Percentiles rank a stretch among this genome's conserved stretches.
phyloP scores from a whole-genome alignment of 768 basidiomycete species.

The Mycena venus region DNA sequence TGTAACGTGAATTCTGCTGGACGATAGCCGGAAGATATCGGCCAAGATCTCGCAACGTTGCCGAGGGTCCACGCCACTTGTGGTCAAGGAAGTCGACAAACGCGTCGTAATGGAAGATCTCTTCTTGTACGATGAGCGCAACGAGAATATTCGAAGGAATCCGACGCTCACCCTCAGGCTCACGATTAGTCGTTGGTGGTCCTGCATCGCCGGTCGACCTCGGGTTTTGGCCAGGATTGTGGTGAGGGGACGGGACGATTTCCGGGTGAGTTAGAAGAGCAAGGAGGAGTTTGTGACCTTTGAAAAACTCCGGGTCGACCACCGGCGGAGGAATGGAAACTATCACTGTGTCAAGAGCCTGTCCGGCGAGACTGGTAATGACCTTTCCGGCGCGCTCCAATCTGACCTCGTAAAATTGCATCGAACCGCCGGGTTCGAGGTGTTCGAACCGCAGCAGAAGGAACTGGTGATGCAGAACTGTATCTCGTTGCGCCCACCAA shows the following conservation, averaged over 20 bases:
- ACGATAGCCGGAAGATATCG: background rate
- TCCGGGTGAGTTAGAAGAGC: background rate
- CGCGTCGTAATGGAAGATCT: background rate
- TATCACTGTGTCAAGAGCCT: background rate
- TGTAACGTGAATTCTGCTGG: background rate
- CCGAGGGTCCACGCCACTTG: background rate
- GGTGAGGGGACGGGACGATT: background rate
- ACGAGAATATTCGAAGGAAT: background rate
- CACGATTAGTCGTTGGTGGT: background rate
- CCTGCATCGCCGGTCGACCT: background rate
- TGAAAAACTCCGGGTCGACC: background rate
- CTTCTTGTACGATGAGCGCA: background rate
- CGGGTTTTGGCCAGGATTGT: background rate
- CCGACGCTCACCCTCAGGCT: background rate
- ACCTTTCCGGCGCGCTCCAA: background rate
- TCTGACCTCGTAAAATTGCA: background rate
- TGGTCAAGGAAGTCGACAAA: background rate
- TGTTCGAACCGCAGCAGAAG: background rate
- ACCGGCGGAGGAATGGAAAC: background rate
- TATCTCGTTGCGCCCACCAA: background rate
- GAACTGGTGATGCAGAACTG: background rate
- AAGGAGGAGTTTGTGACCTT: background rate
- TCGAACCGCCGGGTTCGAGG: background rate
- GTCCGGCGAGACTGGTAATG: background rate
- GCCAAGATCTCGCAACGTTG: background rate